Conservation (phyloP, 192 early-diverging fungal species). For the Thoreauomyces humboldtii region DNA sequence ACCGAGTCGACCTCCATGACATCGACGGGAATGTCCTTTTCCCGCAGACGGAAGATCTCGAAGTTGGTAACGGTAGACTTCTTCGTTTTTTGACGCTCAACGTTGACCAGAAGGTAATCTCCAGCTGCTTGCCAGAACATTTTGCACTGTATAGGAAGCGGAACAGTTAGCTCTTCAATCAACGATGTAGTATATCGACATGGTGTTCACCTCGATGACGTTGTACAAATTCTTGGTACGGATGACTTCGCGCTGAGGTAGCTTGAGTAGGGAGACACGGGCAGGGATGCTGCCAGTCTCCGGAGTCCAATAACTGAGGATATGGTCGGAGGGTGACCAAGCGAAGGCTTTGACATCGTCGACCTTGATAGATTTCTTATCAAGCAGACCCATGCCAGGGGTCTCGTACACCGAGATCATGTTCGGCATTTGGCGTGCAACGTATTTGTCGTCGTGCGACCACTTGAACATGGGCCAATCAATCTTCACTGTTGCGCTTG, state of each 20-base stretch:
- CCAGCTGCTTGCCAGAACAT: slow-evolving; percentile 90
- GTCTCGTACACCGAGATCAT: slow-evolving; percentile 87
- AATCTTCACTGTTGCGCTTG: slow-evolving; percentile 43
- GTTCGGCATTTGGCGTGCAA: slow-evolving; percentile 77
- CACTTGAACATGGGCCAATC: slow-evolving; percentile 97
- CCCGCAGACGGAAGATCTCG: slow-evolving; percentile 90
- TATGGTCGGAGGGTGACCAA: slow-evolving; percentile 61
- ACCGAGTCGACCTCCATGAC: slow-evolving; percentile 78
- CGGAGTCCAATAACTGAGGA: slow-evolving; percentile 94
- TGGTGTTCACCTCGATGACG: slow-evolving; percentile 61
- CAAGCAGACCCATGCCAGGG: slow-evolving; percentile 88
- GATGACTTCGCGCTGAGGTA: slow-evolving; percentile 82
- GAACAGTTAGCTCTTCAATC: neutral
- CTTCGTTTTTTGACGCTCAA: slow-evolving; percentile 92
- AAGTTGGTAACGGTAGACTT: slow-evolving; percentile 84
- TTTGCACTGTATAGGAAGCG: slow-evolving; percentile 58
- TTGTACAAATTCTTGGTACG: slow-evolving; percentile 98
- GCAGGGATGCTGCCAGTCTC: slow-evolving; percentile 87
- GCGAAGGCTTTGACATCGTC: slow-evolving; percentile 50
- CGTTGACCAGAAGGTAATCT: slow-evolving; percentile 88
- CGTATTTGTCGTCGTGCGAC: slow-evolving; percentile 91
- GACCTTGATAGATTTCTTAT: slow-evolving; percentile 88
- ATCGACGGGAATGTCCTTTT: slow-evolving; percentile 96
- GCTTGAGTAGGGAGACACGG: slow-evolving; percentile 82
- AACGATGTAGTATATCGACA: neutral